A percentile compares a stretch with the other conserved stretches of the same genome.
Conservation (phyloP, 2,329 filamentous ascomycete species). For the Pseudocercospora pini-densiflorae region DNA sequence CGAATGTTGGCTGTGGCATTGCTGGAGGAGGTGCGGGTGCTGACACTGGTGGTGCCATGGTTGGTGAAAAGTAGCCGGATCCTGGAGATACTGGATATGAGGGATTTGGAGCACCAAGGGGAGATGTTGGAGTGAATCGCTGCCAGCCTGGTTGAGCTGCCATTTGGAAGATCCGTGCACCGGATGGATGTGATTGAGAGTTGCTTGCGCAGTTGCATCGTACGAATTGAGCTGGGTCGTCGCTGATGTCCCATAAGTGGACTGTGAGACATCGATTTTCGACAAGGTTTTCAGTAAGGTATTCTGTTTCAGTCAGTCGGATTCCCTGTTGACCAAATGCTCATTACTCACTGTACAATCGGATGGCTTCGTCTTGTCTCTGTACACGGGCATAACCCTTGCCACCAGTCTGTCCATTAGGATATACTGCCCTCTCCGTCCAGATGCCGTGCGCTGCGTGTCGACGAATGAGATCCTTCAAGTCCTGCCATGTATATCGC, state of each 20-base stretch:
- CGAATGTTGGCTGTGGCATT: slow-evolving; percentile 1
- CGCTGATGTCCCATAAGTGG: slow-evolving; percentile 37
- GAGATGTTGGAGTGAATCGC: slow-evolving; percentile 19
- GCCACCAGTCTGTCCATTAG: slow-evolving; percentile 28
- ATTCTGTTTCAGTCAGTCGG: slow-evolving; percentile 28
- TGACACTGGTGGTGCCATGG: background rate
- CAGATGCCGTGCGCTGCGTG: slow-evolving; percentile 37
- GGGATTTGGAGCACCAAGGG: slow-evolving; percentile 9
- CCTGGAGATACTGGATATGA: slow-evolving; percentile 5
- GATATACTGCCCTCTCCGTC: slow-evolving; percentile 34
- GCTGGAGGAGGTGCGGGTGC: slow-evolving; percentile 2
- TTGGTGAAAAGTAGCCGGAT: slow-evolving; percentile 9
- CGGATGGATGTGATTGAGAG: slow-evolving; percentile 18
- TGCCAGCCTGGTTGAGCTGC: slow-evolving; percentile 29
- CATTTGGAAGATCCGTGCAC: slow-evolving; percentile 22
- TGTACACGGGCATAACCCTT: slow-evolving; percentile 34
- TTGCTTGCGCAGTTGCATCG: slow-evolving; percentile 32
- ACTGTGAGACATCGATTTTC: slow-evolving; percentile 30
- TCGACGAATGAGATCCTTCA: slow-evolving; percentile 38
- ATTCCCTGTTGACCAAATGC: background rate
- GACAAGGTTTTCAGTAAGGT: slow-evolving; percentile 30
- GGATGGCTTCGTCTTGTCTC: slow-evolving; percentile 32
- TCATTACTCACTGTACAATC: slow-evolving; percentile 33
- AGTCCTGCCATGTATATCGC: slow-evolving; percentile 39
- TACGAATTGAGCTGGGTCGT: slow-evolving; percentile 20